Percentiles rank a stretch among this genome's conserved stretches.
Conservation (phyloP, 2,329 filamentous ascomycete species). For the Penicillium italicum region DNA sequence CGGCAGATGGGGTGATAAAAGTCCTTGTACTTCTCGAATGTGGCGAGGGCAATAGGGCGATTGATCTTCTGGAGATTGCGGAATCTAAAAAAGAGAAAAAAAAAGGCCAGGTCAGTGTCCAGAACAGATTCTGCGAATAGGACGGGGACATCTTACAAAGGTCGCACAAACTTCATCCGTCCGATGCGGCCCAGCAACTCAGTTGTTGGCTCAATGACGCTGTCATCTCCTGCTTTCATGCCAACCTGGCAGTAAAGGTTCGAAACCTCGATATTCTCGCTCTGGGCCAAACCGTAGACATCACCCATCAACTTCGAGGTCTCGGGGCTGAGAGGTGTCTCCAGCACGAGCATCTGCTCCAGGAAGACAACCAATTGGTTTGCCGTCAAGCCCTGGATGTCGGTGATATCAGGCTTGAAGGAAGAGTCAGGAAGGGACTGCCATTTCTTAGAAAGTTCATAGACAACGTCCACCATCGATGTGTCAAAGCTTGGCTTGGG, state of each 20-base stretch:
- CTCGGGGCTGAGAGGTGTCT: constrained; percentile 59
- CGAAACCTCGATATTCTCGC: constrained; percentile 81
- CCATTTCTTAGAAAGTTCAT: constrained; percentile 79
- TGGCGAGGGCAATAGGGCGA: constrained; percentile 68
- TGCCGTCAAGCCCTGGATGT: constrained; percentile 71
- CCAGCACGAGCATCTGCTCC: constrained; percentile 68
- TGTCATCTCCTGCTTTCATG: constrained; percentile 67
- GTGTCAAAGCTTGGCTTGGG: constrained; percentile 91
- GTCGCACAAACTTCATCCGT: constrained; percentile 94
- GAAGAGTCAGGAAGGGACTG: constrained; percentile 48
- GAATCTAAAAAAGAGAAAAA: constrained; percentile 38
- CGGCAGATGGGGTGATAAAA: constrained; percentile 96
- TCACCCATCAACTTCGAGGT: constrained; percentile 69
- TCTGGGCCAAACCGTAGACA: constrained; percentile 68
- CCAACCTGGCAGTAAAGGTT: constrained; percentile 76
- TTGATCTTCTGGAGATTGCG: constrained; percentile 71
- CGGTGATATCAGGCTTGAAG: constrained; percentile 61
- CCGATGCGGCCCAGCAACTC: constrained; percentile 77
- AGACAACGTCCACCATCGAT: constrained; percentile 78
- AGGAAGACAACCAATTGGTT: constrained; percentile 93
- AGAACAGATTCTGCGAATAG: not conserved
- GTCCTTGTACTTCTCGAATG: constrained; percentile 80
- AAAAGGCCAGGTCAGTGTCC: constrained; percentile 11
- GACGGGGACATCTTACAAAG: constrained; percentile 54
- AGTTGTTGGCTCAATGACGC: constrained; percentile 66